Evolutionary conservation across 2,329 filamentous ascomycete species (phyloP).

Genomic region (Microsporum audouinii): DNA sequence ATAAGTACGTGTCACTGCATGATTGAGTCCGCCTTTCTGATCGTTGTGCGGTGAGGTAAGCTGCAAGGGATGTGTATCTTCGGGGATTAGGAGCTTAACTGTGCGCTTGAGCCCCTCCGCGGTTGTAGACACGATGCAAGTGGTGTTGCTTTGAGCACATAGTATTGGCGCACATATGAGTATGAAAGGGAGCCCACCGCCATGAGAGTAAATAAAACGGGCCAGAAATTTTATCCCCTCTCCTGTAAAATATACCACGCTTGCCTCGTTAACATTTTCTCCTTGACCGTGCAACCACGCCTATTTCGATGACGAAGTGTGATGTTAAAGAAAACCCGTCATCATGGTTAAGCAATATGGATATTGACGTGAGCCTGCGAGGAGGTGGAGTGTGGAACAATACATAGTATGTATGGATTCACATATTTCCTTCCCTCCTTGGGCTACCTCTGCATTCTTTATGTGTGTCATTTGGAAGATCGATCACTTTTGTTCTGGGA

Average conservation of each 20-base stretch:
- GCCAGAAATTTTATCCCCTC: not conserved
- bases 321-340: too few relatives aligned
- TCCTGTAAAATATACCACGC: not conserved
- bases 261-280: too few relatives aligned
- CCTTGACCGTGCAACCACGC: too few relatives aligned
- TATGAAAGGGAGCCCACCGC: not conserved
- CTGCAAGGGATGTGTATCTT: not conserved
- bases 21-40: not conserved
- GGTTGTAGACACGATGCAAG: not conserved
- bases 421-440: not conserved
- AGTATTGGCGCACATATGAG: not conserved
- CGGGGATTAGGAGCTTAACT: not conserved
- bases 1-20: slow-evolving; percentile 1
- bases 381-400: not conserved
- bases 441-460: not conserved
- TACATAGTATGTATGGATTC: not conserved
- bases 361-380: not conserved
- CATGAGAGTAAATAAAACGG: not conserved
- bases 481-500: not conserved
- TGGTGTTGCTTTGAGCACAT: not conserved
- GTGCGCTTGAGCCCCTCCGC: slow-evolving; percentile 1
- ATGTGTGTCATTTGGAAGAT: not conserved
- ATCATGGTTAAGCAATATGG: not conserved
- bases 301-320: too few relatives aligned
- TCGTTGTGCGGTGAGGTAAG: not conserved